Evolutionary conservation across 305 asterid genomes (phyloP).

Genomic region (Ilex paraguariensis): DNA sequence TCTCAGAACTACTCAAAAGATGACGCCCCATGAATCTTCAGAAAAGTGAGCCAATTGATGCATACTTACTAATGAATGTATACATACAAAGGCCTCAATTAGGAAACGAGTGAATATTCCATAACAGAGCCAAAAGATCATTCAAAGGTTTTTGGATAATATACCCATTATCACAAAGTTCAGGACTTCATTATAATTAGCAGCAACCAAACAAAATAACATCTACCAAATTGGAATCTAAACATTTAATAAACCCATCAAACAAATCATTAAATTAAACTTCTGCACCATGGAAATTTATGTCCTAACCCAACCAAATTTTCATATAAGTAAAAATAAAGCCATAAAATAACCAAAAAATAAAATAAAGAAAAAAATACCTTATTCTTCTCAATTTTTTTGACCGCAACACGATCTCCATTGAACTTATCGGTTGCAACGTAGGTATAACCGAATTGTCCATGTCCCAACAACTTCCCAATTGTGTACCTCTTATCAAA

Average conservation of each 20-base stretch:
- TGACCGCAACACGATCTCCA: constrained; percentile 48
- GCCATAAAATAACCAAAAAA: neutral
- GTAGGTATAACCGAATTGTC: constrained; percentile 45
- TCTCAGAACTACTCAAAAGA: no score
- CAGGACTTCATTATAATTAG: neutral
- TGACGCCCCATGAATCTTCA: no score
- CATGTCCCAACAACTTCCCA: constrained; percentile 45
- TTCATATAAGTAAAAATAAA: neutral
- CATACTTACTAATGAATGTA: no score
- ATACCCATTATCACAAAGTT: constrained; percentile 2
- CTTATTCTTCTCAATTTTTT: constrained; percentile 49
- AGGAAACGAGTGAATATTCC: neutral
- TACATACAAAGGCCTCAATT: no score
- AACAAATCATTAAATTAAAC: no score
- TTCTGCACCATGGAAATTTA: neutral
- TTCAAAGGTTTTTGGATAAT: neutral
- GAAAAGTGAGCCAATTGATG: no score
- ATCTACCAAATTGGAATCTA: neutral
- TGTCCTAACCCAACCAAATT: neutral
- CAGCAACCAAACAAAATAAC: no score
- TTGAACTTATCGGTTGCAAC: constrained; percentile 35
- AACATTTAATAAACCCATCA: neutral
- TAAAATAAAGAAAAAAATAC: constrained; percentile 7
- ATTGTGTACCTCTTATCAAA: constrained; percentile 30
- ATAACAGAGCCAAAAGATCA: neutral